Base-by-base conservation (phyloP, 305 asterid genomes). In the Ilex paraguariensis region DNA sequence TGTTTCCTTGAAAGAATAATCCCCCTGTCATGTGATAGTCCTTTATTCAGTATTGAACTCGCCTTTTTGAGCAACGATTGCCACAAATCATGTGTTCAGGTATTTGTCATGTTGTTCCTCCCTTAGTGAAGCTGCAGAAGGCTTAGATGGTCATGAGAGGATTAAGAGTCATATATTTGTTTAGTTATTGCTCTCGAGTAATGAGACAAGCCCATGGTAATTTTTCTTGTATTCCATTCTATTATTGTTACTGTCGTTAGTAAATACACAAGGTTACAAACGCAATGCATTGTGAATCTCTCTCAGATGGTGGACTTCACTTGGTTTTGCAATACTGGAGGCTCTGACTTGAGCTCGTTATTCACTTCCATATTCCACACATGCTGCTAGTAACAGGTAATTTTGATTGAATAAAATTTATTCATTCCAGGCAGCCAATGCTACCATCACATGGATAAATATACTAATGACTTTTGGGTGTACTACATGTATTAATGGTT, bases 221-320 rank as follows among this genome's bases (percentile, higher is more conserved):
- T 62, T 71, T 57, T 10, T 66, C 31, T 3, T 69, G 44, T 44
- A 53, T 63, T 54, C 62, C 44, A 52, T 39, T 50, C 56, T 61
- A 64, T 42, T 68, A 21, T 21, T 1, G 28, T 21, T 21, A 21
- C 28, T 21, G 28, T 21, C 28, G 28, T 21, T 21, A 21, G 28
- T 21, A 21, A 21, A 21, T 21, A 21, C 28, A 21, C 28, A 21
- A 21, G 28, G 28, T 21, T 21, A 21, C 28, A 21, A 21, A 21
- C 28, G 1, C 28, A 21, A 21, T 21, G 28, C 42, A 66, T 59
- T 72, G 68, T 40, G 53, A 15, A 57, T 67, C 54, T 66, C 53
- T 80, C 66, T 77, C 88, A 92, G 98, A 85, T 89, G 98, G 98
- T 89, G 96, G 97, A 84, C 85, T 72, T 85, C 98, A n/a, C 88